Evolutionary conservation across 2,329 filamentous ascomycete genomes (phyloP).

Genomic region (Biscogniauxia mediterranea): DNA sequence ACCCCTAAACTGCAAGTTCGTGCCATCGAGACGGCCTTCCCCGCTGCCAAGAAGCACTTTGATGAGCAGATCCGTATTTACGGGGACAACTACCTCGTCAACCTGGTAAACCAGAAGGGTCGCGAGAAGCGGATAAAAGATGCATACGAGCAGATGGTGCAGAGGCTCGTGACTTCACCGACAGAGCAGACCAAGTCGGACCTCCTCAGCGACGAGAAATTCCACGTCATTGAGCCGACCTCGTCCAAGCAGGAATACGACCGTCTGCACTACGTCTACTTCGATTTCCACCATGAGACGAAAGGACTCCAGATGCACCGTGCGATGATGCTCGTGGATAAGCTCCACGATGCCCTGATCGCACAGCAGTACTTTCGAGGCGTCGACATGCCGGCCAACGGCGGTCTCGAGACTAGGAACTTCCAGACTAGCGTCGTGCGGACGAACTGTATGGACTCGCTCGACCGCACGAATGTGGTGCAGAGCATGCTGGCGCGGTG

Average conservation of each 20-base stretch:
- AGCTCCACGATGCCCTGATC: conserved; percentile 71
- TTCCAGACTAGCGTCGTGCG: conserved; percentile 88
- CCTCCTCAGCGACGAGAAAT: conserved; percentile 70
- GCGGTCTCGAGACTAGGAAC: conserved; percentile 74
- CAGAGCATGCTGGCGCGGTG: conserved; percentile 94
- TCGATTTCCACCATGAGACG: conserved; percentile 97
- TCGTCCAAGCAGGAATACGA: conserved; percentile 64
- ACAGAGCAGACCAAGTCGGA: conserved; percentile 66
- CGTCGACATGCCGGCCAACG: conserved; percentile 77
- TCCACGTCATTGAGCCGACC: conserved; percentile 70
- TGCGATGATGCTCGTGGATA: conserved; percentile 81
- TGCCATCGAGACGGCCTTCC: conserved; percentile 74
- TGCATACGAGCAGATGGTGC: conserved; percentile 88
- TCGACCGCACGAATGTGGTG: conserved; percentile 96
- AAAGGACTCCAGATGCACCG: conserved; percentile 94
- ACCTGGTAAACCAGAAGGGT: conserved; percentile 94
- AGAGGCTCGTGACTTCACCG: conserved; percentile 68
- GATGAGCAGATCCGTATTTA: conserved; percentile 90
- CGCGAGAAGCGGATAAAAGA: conserved; percentile 86
- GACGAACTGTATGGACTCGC: conserved; percentile 99
- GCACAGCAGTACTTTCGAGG: conserved; percentile 91
- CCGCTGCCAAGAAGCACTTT: conserved; percentile 83
- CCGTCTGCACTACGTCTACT: conserved; percentile 92
- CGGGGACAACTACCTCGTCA: conserved; percentile 95
- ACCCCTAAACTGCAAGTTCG: conserved; percentile 87